Percentiles rank a stretch among this genome's conserved stretches.
Conservation (phyloP, 2,329 filamentous ascomycete genomes). For the Thielaviopsis musarum region DNA sequence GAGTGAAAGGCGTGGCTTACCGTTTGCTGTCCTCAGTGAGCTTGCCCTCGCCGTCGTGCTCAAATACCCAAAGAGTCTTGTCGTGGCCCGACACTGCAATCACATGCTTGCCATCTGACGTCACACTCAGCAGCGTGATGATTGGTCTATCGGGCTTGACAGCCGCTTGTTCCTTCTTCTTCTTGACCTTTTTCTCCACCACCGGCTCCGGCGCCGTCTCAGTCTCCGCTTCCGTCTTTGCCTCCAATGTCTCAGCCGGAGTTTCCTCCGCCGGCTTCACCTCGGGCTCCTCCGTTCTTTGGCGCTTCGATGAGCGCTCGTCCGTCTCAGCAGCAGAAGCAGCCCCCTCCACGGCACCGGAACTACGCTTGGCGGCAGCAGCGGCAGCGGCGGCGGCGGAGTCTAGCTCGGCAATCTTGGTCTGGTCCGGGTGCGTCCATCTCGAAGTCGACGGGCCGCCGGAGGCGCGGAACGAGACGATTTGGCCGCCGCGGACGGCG, state of each 20-base stretch:
- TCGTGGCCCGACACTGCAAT: conserved; percentile 77
- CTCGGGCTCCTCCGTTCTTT: conserved; percentile 13
- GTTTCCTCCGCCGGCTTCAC: conserved; percentile 10
- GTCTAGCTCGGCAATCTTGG: conserved; percentile 16
- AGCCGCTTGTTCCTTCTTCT: conserved; percentile 17
- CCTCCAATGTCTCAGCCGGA: conserved; percentile 17
- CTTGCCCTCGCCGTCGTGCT: conserved; percentile 41
- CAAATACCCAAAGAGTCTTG: conserved; percentile 75
- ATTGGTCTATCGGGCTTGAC: conserved; percentile 39
- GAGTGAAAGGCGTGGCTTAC: no score
- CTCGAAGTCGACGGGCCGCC: conserved; percentile 40
- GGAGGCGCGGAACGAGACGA: conserved; percentile 49
- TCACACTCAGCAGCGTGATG: conserved; percentile 51
- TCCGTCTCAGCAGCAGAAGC: conserved; percentile 1
- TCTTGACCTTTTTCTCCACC: conserved; percentile 17
- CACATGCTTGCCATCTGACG: conserved; percentile 48
- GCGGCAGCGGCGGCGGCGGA: conserved; percentile 13
- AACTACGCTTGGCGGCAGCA: neutral
- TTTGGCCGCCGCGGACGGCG: conserved; percentile 54
- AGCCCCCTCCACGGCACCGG: no score
- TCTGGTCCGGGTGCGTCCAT: conserved; percentile 38
- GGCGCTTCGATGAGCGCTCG: conserved; percentile 8
- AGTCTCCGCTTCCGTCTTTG: conserved; percentile 24
- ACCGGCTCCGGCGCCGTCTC: conserved; percentile 13
- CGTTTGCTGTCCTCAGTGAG: conserved; percentile 56